Percentiles rank a stretch among this genome's conserved stretches.
phyloP scores from a whole-genome alignment of 1,139 yeast genomes.

The Hyphopichia burtonii region DNA sequence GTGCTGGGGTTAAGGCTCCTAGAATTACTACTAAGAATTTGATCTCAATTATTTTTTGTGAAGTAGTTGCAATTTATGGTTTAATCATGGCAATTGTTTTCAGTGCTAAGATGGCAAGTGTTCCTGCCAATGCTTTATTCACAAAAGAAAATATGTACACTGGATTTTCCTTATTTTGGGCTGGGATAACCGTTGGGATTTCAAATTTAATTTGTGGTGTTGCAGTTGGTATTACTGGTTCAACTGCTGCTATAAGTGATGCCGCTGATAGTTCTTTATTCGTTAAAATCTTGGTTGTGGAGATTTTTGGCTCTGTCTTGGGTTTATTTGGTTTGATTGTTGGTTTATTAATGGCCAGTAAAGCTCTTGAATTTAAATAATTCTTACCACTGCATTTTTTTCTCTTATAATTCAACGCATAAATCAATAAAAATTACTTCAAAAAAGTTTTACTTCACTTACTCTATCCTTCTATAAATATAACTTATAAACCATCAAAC shows the following conservation, averaged over 20 bases:
- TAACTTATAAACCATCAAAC: no score
- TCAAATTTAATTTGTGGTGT: constrained; percentile 95
- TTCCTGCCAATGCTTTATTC: constrained; percentile 58
- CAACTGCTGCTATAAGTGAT: constrained; percentile 96
- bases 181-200: constrained; percentile 93
- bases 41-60: constrained; percentile 96
- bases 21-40: constrained; percentile 95
- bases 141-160: constrained; percentile 90
- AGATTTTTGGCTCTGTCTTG: constrained; percentile 93
- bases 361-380: constrained; percentile 74
- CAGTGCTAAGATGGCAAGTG: constrained; percentile 80
- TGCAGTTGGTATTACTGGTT: constrained; percentile 96
- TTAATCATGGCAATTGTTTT: constrained; percentile 97
- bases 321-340: constrained; percentile 95
- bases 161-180: constrained; percentile 96
- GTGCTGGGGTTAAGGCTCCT: constrained; percentile 98
- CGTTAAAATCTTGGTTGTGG: constrained; percentile 94
- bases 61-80: constrained; percentile 98
- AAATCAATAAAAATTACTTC: no score
- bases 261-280: constrained; percentile 96
- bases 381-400: neutral
- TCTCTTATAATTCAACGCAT: neutral
- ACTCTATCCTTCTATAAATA: no score
- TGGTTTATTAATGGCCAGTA: constrained; percentile 95
- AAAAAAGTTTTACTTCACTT: no score